Evolutionary conservation across 352 stramenopile species (phyloP).

Genomic region (Phytophthora boehmeriae): DNA sequence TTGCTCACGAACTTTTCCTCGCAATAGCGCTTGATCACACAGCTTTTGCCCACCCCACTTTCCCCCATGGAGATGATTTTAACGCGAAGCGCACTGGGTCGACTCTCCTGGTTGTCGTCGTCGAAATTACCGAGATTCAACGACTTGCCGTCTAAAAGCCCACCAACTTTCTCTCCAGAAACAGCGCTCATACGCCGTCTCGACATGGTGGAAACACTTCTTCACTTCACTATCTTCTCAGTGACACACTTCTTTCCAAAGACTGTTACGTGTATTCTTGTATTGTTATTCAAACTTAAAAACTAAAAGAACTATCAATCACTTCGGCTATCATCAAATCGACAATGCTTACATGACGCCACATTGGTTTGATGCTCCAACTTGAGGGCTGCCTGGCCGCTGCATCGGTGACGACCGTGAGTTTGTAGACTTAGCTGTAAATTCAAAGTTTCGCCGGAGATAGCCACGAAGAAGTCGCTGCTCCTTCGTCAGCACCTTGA

Average conservation of each 20-base stretch:
- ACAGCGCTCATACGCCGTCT: constrained; percentile 60
- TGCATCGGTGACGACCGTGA: constrained; percentile 3
- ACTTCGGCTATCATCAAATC: constrained; percentile 8
- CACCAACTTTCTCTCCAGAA: constrained; percentile 65
- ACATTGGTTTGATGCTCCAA: constrained; percentile 24
- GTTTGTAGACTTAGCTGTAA: constrained; percentile 25
- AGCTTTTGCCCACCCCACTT: constrained; percentile 92
- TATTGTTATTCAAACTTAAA: constrained; percentile 9
- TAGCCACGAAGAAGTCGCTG: constrained; percentile 70
- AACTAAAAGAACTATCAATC: no score
- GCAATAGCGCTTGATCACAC: constrained; percentile 96
- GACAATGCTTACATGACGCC: constrained; percentile 28
- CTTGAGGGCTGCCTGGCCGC: constrained; percentile 14
- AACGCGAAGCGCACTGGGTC: constrained; percentile 71
- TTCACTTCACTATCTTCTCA: neutral
- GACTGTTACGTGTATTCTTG: neutral
- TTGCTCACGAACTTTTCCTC: constrained; percentile 95
- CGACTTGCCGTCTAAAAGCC: constrained; percentile 19
- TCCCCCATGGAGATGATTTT: constrained; percentile 96
- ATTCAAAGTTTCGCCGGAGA: constrained; percentile 76
- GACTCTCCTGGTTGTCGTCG: constrained; percentile 34
- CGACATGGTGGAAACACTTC: constrained; percentile 14
- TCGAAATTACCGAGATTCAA: constrained; percentile 33
- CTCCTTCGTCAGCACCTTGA: constrained; percentile 57
- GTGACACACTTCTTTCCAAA: neutral